Percentiles rank a stretch among this genome's conserved stretches.
phyloP scores from a whole-genome alignment of 2,329 filamentous ascomycete species.

The Ascochyta lentis region DNA sequence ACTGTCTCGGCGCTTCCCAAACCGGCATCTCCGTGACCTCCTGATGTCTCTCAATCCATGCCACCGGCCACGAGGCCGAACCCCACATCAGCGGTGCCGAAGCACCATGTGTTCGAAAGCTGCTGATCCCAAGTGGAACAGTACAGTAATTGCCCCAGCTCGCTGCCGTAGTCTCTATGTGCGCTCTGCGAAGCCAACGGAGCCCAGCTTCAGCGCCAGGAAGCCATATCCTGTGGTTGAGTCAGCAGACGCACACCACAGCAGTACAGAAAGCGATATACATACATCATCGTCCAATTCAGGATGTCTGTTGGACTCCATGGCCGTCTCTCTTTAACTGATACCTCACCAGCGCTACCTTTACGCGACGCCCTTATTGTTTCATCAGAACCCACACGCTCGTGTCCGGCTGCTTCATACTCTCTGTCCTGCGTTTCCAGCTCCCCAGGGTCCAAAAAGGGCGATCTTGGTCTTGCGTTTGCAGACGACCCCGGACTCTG shows the following conservation, averaged over 20 bases:
- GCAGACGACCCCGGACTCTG: constrained; percentile 23
- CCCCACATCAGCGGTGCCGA: constrained; percentile 49
- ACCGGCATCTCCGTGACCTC: constrained; percentile 43
- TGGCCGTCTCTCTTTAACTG: not conserved
- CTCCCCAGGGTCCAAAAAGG: constrained; percentile 42
- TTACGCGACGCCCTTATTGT: constrained; percentile 3
- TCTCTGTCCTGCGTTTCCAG: constrained; percentile 34
- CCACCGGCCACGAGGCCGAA: constrained; percentile 46
- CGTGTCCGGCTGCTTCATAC: constrained; percentile 7
- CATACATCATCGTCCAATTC: constrained; percentile 57
- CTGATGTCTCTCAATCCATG: constrained; percentile 48
- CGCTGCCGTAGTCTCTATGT: constrained; percentile 28
- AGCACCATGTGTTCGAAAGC: constrained; percentile 37
- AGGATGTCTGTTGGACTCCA: constrained; percentile 61
- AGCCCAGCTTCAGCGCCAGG: constrained; percentile 31
- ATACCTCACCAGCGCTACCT: not conserved
- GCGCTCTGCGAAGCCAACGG: constrained; percentile 54
- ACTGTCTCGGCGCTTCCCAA: constrained; percentile 51
- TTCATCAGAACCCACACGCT: constrained; percentile 12
- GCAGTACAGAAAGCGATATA: not conserved
- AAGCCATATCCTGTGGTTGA: constrained; percentile 11
- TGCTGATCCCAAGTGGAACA: constrained; percentile 51
- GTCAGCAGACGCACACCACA: not conserved
- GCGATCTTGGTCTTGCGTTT: constrained; percentile 32
- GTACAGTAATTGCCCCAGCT: constrained; percentile 29